These are phyloP conservation scores for Kurtzmaniella fragi DNA, from an alignment of 805 yeast species.

Conservation along the genomic window DNA sequence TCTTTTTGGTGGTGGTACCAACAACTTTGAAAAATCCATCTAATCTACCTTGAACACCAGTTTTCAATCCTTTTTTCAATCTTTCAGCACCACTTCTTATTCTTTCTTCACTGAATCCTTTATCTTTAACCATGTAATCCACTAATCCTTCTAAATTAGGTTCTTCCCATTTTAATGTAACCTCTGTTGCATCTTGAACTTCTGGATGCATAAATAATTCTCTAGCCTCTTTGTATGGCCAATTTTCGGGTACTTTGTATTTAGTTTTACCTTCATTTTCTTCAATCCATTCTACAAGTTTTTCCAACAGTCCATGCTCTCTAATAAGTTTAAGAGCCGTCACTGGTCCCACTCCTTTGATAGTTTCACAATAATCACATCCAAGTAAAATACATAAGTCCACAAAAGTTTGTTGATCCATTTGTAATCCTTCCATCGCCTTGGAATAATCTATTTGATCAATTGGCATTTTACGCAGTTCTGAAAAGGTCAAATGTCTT, in stretches of 20 bases:
- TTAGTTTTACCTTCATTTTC: conserved; percentile 53
- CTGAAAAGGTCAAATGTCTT: conserved; percentile 90
- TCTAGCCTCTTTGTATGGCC: conserved; percentile 91
- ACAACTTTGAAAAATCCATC: conserved; percentile 85
- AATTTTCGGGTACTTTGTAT: conserved; percentile 84
- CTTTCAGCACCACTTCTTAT: conserved; percentile 83
- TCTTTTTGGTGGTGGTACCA: conserved; percentile 27
- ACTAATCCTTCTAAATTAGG: conserved; percentile 85
- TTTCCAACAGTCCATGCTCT: conserved; percentile 79
- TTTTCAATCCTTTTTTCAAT: conserved; percentile 74
- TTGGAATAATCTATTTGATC: conserved; percentile 69
- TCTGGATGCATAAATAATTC: conserved; percentile 82
- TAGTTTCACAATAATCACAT: conserved; percentile 95
- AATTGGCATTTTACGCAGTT: conserved; percentile 88
- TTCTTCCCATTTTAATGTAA: conserved; percentile 77
- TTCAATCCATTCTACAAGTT: conserved; percentile 61
- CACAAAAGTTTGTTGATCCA: conserved; percentile 69
- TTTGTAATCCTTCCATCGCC: conserved; percentile 73
- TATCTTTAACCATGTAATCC: conserved; percentile 76
- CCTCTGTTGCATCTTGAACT: conserved; percentile 53
- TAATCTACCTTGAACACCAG: conserved; percentile 84
- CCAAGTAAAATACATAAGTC: conserved; percentile 93
- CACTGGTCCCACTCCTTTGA: conserved; percentile 93
- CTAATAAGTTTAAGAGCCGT: conserved; percentile 86
- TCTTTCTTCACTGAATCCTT: conserved; percentile 92